These are phyloP conservation scores for Wolfiporia cocos DNA, from an alignment of 1,284 basidiomycete genomes.

Conservation along the genomic window DNA sequence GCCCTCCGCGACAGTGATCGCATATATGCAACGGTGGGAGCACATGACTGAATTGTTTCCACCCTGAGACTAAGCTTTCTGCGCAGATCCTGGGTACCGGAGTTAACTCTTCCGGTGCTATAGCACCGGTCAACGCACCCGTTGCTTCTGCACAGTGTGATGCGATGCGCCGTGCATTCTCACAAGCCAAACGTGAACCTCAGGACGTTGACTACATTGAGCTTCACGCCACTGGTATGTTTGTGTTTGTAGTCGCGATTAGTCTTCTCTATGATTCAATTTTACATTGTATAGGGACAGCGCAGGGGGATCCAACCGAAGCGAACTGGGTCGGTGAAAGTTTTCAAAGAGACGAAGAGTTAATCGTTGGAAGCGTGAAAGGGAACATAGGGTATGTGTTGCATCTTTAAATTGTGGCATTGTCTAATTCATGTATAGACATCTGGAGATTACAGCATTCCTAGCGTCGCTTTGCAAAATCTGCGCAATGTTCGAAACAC, in stretches of 20 bases:
- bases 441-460: constrained; percentile 37
- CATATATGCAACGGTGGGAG: constrained; percentile 21
- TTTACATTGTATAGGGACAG: constrained; percentile 27
- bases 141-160: constrained; percentile 30
- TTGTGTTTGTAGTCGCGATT: constrained; percentile 1
- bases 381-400: constrained; percentile 40
- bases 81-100: constrained; percentile 35
- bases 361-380: constrained; percentile 39
- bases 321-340: constrained; percentile 39
- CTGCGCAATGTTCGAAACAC: constrained; percentile 30
- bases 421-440: constrained; percentile 33
- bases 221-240: constrained; percentile 39
- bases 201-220: constrained; percentile 43
- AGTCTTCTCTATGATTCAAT: background rate
- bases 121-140: constrained; percentile 33
- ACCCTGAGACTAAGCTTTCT: background rate
- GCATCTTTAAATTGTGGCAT: constrained; percentile 31
- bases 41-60: background rate
- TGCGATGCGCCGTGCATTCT: constrained; percentile 28
- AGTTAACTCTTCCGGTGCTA: constrained; percentile 31
- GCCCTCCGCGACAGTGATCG: constrained; percentile 23
- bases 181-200: constrained; percentile 23
- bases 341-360: constrained; percentile 25
- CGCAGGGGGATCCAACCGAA: constrained; percentile 42
- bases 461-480: constrained; percentile 38